Evolutionary conservation across 164 flowering plant genomes (phyloP), one percentile per base, ranked within the genome.

Genomic region (Annona cherimola): DNA sequence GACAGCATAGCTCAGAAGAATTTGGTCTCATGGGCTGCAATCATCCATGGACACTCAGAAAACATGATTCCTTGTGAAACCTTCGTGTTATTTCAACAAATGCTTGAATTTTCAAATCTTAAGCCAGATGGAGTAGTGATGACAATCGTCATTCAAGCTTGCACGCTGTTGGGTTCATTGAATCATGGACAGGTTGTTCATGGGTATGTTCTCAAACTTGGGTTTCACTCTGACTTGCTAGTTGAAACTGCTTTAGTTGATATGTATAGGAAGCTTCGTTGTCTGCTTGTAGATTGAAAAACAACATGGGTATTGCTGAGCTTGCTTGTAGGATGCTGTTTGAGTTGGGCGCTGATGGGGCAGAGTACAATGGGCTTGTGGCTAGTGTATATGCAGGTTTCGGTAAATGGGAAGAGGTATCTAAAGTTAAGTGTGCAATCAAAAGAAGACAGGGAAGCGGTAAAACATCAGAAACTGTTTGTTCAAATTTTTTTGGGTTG

Each of bases 191-290:
- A 69, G 65, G 61, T 69, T 76, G 44, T 75, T 8, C 82, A 80
- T 42, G 76, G 79, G 45, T 72, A 63, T 45, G 14, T 61, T 40
- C 18, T 75, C 14, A 74, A 45, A 68, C 65, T 19, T 44, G 79
- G 78, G 63, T 7, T 65, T 9, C 60, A 40, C 20, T 45, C 71
- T 1, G 66, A 72, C 14, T 45, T 71, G 20, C 46, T 57, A 7
- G 73, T 69, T 45, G 74, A 66, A 69, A 74, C 79, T 0, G 90
- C 92, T 67, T 77, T 93, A 61, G 84, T 93, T 60, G 92, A 93
- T 76, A 87, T 89, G 93, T 93, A 93, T 79, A 77, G 82, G 72
- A 75, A 41, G 77, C 77, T 14, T 54, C 76, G 45, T 70, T 79
- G 16, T 73, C 67, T 26, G 79, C 82, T 2, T 76, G 79, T 61